Evolutionary conservation across 2,329 filamentous ascomycete species (phyloP), one percentile per base, ranked within the genome.

Genomic region (Acarospora socialis): DNA sequence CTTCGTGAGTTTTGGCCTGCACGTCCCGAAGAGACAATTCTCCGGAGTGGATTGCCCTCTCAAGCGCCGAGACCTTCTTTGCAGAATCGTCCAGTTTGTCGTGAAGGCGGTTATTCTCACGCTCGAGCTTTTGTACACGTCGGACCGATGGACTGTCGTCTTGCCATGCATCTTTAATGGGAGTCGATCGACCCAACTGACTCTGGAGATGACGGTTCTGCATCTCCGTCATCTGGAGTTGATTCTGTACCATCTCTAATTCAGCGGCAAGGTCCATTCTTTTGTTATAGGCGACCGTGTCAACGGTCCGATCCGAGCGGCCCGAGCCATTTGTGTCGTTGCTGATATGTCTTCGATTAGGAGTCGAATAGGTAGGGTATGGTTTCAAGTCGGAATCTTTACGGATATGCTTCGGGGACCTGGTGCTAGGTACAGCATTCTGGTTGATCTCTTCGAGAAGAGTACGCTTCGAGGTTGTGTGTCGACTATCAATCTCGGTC

Each of bases 11-110:
- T 52, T 81, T 86, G 2, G 86, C 80, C 54, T 94, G 86, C 27
- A 95, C 73, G 53, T 95, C 87, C 29, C 84, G 80, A 25, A 94
- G 65, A 0, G 83, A 90, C 4, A 95, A 64, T 52, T 94, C 81
- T 8, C 86, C 90, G 21, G 77, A 81, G 36, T 78, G 80, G 35
- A 95, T 77, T 38, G 76, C 84, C 51, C 81, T 80, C 56, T 95
- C 90, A 14, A 95, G 60, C 1, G 78, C 72, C 5, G 87, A 93
- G 2, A 94, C 78, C 59, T 94, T 94, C 64, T 82, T 87, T 12
- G 78, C 68, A 3, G 87, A 94, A 53, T 94, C 84, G 53, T 95
- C 87, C 4, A 95, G 75, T 70, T 92, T 82, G 41, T 92, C 83
- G 48, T 95, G 87, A 9, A 95, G 68, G 35, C 84, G 76, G 53